These are phyloP conservation scores for Leccinum subgranulosum DNA, from an alignment of 768 basidiomycete species.

Conservation along the genomic window DNA sequence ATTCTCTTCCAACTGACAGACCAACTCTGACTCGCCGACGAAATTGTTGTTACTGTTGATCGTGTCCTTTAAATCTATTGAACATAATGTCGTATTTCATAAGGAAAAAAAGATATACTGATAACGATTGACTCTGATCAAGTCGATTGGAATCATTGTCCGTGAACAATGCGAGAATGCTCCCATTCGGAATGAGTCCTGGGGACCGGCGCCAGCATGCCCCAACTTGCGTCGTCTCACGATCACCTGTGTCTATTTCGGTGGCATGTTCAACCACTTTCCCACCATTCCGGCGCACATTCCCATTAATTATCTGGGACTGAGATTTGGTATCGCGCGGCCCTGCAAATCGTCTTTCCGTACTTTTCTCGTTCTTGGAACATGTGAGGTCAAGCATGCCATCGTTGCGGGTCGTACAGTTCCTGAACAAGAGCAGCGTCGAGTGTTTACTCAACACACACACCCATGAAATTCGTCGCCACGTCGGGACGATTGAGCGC, in stretches of 20 bases:
- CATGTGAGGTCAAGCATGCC: neutral
- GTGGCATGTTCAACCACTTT: neutral
- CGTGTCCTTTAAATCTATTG: neutral
- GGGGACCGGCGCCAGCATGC: neutral
- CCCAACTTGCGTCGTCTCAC: neutral
- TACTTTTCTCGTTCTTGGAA: neutral
- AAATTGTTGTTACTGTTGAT: neutral
- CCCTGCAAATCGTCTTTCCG: neutral
- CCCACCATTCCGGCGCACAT: neutral
- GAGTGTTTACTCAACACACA: neutral
- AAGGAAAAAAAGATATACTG: neutral
- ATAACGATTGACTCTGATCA: neutral
- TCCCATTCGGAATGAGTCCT: neutral
- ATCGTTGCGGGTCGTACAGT: neutral
- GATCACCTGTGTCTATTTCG: neutral
- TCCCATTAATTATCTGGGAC: neutral
- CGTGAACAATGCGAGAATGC: neutral
- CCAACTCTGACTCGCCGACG: neutral
- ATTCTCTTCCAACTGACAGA: slow-evolving; percentile 2
- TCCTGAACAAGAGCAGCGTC: neutral
- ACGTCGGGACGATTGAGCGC: no score
- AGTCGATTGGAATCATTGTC: neutral
- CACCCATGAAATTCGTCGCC: no score
- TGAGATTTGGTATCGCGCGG: neutral
- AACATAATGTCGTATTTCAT: neutral